Evolutionary conservation across 2,329 filamentous ascomycete species (phyloP).

Genomic region (Cladosporium sp.): DNA sequence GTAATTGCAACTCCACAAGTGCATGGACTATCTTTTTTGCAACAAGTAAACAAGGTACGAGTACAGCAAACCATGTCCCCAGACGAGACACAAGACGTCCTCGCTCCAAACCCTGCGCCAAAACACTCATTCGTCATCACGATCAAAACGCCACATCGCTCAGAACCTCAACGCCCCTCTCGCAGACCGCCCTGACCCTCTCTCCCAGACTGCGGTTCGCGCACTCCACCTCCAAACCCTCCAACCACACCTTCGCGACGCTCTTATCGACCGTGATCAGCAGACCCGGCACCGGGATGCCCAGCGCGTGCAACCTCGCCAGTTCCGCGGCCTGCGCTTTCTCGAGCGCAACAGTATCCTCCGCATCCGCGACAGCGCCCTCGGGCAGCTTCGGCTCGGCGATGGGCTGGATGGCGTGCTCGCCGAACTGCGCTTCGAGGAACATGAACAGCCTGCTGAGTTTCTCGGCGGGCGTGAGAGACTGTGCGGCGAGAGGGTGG

Average conservation of each 20-base stretch:
- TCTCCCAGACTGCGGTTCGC: constrained; percentile 72
- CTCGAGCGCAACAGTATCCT: constrained; percentile 47
- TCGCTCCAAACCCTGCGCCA: too few species aligned
- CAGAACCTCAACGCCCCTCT: constrained; percentile 15
- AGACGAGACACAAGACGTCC: too few species aligned
- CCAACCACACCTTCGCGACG: constrained; percentile 85
- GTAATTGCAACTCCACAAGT: not conserved
- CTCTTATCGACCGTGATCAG: constrained; percentile 86
- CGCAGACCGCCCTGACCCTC: constrained; percentile 72
- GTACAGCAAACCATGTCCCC: too few species aligned
- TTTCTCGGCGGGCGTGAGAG: constrained; percentile 70
- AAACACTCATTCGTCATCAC: too few species aligned
- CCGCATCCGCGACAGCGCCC: constrained; percentile 26
- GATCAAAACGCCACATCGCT: constrained; percentile 4
- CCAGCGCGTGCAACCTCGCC: constrained; percentile 74
- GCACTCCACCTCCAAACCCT: constrained; percentile 88
- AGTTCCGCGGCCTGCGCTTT: constrained; percentile 67
- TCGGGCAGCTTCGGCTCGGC: constrained; percentile 56
- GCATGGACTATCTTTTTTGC: not conserved
- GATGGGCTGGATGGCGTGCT: constrained; percentile 77
- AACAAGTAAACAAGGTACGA: not conserved
- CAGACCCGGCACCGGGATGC: constrained; percentile 87
- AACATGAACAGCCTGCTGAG: constrained; percentile 89
- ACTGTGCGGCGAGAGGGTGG: constrained; percentile 42
- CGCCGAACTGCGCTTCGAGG: constrained; percentile 93